Evolutionary conservation across 495 filamentous ascomycete species (phyloP), one percentile per base, ranked within the genome.

Genomic region (Xylaria scruposa): DNA sequence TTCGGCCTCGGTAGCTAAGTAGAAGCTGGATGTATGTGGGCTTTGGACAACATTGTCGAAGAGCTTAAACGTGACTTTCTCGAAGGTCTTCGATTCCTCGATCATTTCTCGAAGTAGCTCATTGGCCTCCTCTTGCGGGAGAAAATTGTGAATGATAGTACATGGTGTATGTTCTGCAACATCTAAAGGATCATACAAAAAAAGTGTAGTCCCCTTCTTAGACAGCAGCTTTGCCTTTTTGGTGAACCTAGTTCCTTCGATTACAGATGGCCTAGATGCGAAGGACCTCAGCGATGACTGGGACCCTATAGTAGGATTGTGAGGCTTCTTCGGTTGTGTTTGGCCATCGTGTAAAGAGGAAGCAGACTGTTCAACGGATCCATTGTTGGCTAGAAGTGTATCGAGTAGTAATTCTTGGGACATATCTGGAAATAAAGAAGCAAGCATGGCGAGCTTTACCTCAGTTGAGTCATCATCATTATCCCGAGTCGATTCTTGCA

Each of bases 111-210:
- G 73, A 0, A 98, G 85, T 13, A 98, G 87, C 5, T 83, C 80
- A 65, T 92, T 90, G 24, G 95, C 95, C 61, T 91, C 85, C 9
- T 89, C 83, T 0, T 85, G 15, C 0, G 93, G 90, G 0, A 98
- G 86, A 77, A 98, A 98, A 76, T 97, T 95, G 82, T 95, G 95
- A 75, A 97, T 90, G 73, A 97, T 91, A 10, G 91, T 93, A 81
- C 94, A 97, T 21, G 96, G 93, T 0, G 96, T 97, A 75, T 94
- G 86, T 19, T 86, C 83, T 61, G 91, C 90, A 36, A 98, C 86
- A 77, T 97, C 94, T 46, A 88, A 83, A 2, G 95, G 92, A 40
- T 91, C 86, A 75, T 89, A 98, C 0, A 98, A 86, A 78, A 95
- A 91, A 9, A 97, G 80, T 0, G 95, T 97, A 73, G 89, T 83